Evolutionary conservation across 1,284 basidiomycete species (phyloP).

Genomic region (Taiwanofungus camphoratus): DNA sequence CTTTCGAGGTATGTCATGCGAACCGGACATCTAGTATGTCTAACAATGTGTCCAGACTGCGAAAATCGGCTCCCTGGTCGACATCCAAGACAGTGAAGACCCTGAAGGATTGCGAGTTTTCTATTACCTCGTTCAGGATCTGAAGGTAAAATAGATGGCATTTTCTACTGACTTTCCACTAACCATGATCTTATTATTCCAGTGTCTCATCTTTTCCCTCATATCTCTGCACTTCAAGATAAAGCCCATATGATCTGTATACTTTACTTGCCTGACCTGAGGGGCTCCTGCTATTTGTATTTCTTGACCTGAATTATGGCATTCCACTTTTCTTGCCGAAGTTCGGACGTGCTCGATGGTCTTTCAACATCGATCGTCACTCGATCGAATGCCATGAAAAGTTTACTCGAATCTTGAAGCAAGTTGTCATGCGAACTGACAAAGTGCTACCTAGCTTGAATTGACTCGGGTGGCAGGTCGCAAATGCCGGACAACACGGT

Average conservation of each 20-base stretch:
- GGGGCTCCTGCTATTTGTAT: neutral
- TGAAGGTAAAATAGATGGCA: conserved; percentile 72
- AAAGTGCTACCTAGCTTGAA: no score
- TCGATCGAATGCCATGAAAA: no score
- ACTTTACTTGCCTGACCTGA: neutral
- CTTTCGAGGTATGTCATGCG: conserved; percentile 77
- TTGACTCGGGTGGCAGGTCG: no score
- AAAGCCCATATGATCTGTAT: conserved; percentile 77
- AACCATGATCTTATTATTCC: conserved; percentile 7
- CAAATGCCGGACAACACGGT: no score
- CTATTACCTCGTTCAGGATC: conserved; percentile 97
- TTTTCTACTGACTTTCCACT: conserved; percentile 1
- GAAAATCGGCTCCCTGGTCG: conserved; percentile 94
- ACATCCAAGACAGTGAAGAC: conserved; percentile 96
- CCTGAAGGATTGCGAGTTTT: conserved; percentile 98
- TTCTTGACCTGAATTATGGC: neutral
- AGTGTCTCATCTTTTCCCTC: conserved; percentile 97
- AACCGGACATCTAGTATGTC: neutral
- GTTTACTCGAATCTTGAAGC: no score
- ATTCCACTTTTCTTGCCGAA: neutral
- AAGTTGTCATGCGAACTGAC: no score
- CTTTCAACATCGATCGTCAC: no score
- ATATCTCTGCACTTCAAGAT: conserved; percentile 99
- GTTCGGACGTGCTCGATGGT: no score
- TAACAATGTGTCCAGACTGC: conserved; percentile 63